Evolutionary conservation across 768 basidiomycete species (phyloP).

Genomic region (Epithele typhae): DNA sequence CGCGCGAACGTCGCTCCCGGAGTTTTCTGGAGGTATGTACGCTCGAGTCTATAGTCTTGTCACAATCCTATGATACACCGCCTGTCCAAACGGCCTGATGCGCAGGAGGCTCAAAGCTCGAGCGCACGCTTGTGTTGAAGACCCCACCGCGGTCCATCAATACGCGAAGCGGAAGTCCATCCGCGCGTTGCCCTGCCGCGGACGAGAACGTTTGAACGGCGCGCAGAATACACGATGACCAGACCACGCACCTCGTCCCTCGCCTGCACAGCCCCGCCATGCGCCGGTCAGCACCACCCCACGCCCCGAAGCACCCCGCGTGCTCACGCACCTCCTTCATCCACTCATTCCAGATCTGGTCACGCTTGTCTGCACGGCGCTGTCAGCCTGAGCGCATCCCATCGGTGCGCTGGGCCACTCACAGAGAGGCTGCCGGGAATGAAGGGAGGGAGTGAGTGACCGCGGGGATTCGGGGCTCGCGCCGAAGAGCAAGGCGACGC

Average conservation of each 20-base stretch:
- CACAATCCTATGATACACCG: too few species aligned
- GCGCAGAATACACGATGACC: conserved; percentile 33
- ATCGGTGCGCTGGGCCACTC: not conserved
- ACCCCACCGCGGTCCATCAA: too few species aligned
- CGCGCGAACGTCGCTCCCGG: too few species aligned
- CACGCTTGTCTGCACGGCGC: conserved; percentile 44
- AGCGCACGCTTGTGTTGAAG: too few species aligned
- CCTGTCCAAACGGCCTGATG: too few species aligned
- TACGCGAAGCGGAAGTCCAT: conserved; percentile 64
- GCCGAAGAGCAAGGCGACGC: not conserved
- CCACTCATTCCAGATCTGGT: conserved; percentile 56
- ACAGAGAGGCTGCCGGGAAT: conserved; percentile 22
- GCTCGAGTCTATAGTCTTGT: too few species aligned
- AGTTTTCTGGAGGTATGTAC: too few species aligned
- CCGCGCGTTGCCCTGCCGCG: conserved; percentile 43
- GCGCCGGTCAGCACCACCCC: not conserved
- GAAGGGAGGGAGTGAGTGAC: not conserved
- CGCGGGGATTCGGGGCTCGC: too few species aligned
- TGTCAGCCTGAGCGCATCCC: not conserved
- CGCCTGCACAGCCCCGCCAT: conserved; percentile 33
- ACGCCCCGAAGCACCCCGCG: not conserved
- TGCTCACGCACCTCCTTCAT: conserved; percentile 29
- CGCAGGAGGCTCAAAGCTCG: too few species aligned
- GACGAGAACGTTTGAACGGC: not conserved
- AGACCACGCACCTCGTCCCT: conserved; percentile 54